A percentile compares a stretch with the other conserved stretches of the same genome.
Evolutionary conservation across 148 eudicot genomes (phyloP).

Genomic region (Rheum nobile): DNA sequence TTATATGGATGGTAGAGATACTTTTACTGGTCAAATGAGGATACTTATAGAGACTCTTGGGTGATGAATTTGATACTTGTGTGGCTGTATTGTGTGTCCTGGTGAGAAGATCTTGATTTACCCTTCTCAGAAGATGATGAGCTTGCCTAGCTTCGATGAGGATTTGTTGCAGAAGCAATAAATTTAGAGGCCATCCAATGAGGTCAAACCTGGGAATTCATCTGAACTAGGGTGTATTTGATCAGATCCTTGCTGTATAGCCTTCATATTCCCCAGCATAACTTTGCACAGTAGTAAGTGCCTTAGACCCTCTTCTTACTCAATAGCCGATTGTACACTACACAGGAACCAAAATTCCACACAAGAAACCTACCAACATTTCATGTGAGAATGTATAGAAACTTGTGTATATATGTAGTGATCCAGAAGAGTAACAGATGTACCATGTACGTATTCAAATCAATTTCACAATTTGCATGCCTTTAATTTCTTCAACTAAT

Average conservation of each 20-base stretch:
- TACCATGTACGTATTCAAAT: too few species aligned
- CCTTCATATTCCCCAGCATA: slow-evolving; percentile 41
- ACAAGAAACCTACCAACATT: too few species aligned
- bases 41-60: slow-evolving; percentile 61
- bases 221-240: slow-evolving; percentile 36
- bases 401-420: too few species aligned
- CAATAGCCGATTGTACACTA: slow-evolving; percentile 37
- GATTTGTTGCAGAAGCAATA: slow-evolving; percentile 17
- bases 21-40: slow-evolving; percentile 40
- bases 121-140: slow-evolving; percentile 55
- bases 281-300: slow-evolving; percentile 61
- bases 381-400: too few species aligned
- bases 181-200: slow-evolving; percentile 11
- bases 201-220: slow-evolving; percentile 20
- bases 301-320: slow-evolving; percentile 49
- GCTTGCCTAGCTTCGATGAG: slow-evolving; percentile 37
- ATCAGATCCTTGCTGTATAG: slow-evolving; percentile 30
- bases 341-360: too few species aligned
- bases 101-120: slow-evolving; percentile 37
- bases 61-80: slow-evolving; percentile 37
- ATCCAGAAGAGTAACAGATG: too few species aligned
- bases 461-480: too few species aligned
- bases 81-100: slow-evolving; percentile 26
- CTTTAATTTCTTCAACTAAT: too few species aligned
- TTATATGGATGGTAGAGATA: slow-evolving; percentile 68